Conservation (phyloP, 257 asterid genomes). For the Knoxia roxburghii region DNA sequence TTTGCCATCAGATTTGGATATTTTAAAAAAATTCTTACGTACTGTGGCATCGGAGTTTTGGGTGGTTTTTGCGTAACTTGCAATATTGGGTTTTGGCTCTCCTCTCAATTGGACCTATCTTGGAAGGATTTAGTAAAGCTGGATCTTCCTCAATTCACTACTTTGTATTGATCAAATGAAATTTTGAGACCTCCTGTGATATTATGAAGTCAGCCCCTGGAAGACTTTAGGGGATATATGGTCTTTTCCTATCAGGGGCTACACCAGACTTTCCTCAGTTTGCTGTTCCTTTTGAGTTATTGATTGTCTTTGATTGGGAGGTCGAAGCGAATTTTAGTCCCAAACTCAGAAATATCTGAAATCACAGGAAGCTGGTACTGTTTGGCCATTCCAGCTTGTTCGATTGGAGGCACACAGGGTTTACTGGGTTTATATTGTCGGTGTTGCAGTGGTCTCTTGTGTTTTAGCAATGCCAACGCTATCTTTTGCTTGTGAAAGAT, state of each 20-base stretch:
- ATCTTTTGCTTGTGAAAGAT: constrained; percentile 19
- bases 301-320: constrained; percentile 6
- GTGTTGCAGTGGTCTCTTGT: constrained; percentile 21
- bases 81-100: background rate
- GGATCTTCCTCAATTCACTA: constrained; percentile 3
- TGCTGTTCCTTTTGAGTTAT: background rate
- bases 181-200: background rate
- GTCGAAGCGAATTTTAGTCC: background rate
- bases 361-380: background rate
- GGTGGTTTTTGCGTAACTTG: background rate
- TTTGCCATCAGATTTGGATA: constrained; percentile 4
- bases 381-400: background rate
- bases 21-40: background rate
- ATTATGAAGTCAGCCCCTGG: background rate
- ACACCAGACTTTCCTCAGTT: background rate
- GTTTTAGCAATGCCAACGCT: constrained; percentile 31
- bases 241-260: background rate
- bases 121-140: background rate
- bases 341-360: background rate
- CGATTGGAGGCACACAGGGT: constrained; percentile 8
- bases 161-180: background rate
- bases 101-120: background rate
- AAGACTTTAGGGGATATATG: background rate
- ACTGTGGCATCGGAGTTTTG: background rate
- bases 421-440: background rate